Percentiles rank a stretch among this genome's conserved stretches.
Evolutionary conservation across 1,284 basidiomycete genomes (phyloP).

Genomic region (Hemileia vastatrix): DNA sequence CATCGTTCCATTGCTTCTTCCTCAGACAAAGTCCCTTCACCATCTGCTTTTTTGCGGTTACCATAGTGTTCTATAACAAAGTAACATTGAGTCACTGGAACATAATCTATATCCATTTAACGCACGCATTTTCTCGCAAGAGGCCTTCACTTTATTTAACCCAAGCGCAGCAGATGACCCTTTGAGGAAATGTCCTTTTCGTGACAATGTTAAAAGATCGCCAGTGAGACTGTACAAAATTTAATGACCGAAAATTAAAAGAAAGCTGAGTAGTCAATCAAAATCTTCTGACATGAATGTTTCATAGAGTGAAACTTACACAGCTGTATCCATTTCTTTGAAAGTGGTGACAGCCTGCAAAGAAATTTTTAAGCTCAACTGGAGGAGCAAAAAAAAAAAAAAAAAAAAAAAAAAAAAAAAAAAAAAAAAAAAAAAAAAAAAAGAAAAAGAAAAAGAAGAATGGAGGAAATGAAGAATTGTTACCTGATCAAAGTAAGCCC

Average conservation of each 20-base stretch:
- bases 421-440: background rate
- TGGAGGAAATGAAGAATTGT: background rate
- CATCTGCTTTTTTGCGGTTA: conserved; percentile 14
- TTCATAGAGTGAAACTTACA: conserved; percentile 52
- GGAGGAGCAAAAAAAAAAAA: background rate
- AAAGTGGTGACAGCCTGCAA: conserved; percentile 64
- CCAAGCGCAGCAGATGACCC: conserved; percentile 87
- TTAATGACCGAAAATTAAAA: background rate
- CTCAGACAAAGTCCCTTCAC: conserved; percentile 13
- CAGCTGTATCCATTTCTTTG: conserved; percentile 61
- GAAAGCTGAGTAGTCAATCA: background rate
- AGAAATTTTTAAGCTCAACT: too few relatives aligned
- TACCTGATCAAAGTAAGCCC: conserved; percentile 60
- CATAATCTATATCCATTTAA: background rate
- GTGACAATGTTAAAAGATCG: conserved; percentile 59
- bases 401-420: background rate
- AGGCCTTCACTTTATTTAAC: conserved; percentile 63
- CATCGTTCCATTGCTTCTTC: conserved; percentile 13
- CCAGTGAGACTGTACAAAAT: background rate
- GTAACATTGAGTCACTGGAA: background rate
- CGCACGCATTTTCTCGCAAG: conserved; percentile 68
- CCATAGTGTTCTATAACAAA: conserved; percentile 14
- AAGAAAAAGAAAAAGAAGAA: background rate
- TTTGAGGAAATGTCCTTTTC: conserved; percentile 83
- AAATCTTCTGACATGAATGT: background rate